These are phyloP conservation scores for Starmera stellimalicola DNA, from an alignment of 1,139 yeast species.

Conservation along the genomic window DNA sequence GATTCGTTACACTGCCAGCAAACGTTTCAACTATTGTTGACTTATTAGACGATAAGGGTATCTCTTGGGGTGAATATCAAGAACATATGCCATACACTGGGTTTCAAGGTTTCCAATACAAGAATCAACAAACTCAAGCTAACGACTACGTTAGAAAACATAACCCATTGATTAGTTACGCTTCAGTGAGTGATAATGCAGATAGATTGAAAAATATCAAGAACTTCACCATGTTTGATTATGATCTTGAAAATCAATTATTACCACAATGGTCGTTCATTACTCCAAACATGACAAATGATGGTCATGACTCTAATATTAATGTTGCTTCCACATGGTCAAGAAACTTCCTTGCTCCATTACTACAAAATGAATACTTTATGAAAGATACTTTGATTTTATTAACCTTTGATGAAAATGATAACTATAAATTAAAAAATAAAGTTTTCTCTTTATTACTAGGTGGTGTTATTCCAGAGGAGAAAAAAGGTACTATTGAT, in stretches of 20 bases:
- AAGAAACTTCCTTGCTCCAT: conserved; percentile 31
- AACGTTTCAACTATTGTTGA: conserved; percentile 38
- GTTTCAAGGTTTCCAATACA: conserved; percentile 34
- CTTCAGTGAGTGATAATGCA: conserved; percentile 25
- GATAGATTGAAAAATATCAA: conserved; percentile 32
- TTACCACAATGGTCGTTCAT: conserved; percentile 41
- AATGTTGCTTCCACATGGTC: conserved; percentile 35
- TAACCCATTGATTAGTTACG: conserved; percentile 34
- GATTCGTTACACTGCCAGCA: conserved; percentile 30
- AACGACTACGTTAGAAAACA: conserved; percentile 41
- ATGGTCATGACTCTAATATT: conserved; percentile 38
- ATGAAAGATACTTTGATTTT: conserved; percentile 33
- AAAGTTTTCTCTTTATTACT: conserved; percentile 32
- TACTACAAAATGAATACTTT: conserved; percentile 32
- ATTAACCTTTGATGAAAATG: conserved; percentile 39
- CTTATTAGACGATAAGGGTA: conserved; percentile 31
- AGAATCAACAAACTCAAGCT: conserved; percentile 30
- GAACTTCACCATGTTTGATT: conserved; percentile 33
- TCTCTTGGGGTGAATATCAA: conserved; percentile 43
- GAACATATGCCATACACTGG: conserved; percentile 42
- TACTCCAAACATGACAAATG: conserved; percentile 42
- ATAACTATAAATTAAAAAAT: conserved; percentile 31
- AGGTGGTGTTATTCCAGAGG: conserved; percentile 34
- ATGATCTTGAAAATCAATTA: conserved; percentile 27
- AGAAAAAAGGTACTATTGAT: conserved; percentile 31